These are phyloP conservation scores for Sordariomycetes sp. DNA, from an alignment of 2,329 filamentous ascomycete species.

Conservation along the genomic window DNA sequence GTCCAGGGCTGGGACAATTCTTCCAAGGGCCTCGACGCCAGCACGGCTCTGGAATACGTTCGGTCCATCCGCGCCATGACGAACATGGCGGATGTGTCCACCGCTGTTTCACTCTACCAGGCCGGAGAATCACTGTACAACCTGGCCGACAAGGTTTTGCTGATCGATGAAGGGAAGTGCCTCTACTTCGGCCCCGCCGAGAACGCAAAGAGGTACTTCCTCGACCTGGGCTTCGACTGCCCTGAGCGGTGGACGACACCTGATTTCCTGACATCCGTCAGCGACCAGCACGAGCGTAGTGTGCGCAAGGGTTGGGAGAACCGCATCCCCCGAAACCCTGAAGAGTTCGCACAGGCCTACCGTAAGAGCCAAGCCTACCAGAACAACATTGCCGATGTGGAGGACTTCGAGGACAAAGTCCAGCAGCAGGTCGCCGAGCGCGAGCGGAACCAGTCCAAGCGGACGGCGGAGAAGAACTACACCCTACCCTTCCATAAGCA, in stretches of 20 bases:
- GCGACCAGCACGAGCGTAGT: conserved; percentile 61
- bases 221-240: conserved; percentile 59
- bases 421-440: conserved; percentile 34
- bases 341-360: conserved; percentile 60
- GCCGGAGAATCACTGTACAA: conserved; percentile 57
- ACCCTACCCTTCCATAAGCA: conserved; percentile 69
- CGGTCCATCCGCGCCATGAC: conserved; percentile 56
- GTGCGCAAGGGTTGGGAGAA: conserved; percentile 58
- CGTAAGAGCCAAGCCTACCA: conserved; percentile 52
- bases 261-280: conserved; percentile 62
- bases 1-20: conserved; percentile 70
- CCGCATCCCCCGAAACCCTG: conserved; percentile 58
- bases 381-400: conserved; percentile 50
- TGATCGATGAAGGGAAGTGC: conserved; percentile 64
- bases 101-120: conserved; percentile 63
- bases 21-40: conserved; percentile 62
- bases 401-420: conserved; percentile 54
- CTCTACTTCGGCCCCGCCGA: conserved; percentile 61
- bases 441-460: conserved; percentile 54
- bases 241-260: conserved; percentile 57
- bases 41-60: conserved; percentile 64
- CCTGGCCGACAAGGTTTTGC: conserved; percentile 65
- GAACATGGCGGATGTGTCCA: conserved; percentile 62
- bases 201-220: conserved; percentile 57
- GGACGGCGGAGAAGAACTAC: conserved; percentile 60